Base-by-base conservation (phyloP, 208 protist genomes). In the Trypanosoma theileri region DNA sequence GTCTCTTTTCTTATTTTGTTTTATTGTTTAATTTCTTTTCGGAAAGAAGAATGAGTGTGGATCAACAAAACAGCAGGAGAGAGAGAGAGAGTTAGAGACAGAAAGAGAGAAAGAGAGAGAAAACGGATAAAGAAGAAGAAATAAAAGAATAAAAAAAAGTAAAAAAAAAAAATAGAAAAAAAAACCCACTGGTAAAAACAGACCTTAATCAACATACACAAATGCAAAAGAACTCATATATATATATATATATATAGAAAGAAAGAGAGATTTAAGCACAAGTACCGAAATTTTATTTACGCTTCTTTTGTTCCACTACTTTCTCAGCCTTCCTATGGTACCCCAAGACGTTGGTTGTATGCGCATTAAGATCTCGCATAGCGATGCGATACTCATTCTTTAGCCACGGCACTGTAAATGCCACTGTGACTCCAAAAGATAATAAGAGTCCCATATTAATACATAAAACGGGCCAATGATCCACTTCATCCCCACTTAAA, bases 391-490 rank as follows among this genome's bases (percentile, higher is more conserved):
- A 77, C 50, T 88, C 80, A 53, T 78, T 65, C 40, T 58, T 51
- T 10, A 86, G 35, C 16, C 73, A 73, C 40, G 80, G 80, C 4
- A 62, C 59, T 7, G 48, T 60, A 17, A 89, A 73, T 35, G 71
- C 59, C 56, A 75, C 76, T 45, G 70, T 21, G 19, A 71, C 56
- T 16, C 75, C 66, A 10, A 86, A n/a, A 59, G 65, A 76, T n/a
- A 77, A 13, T 1, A 84, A 41, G 42, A 89, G 81, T 19, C 66
- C 69, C 28, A 53, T 61, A 54, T 86, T 80, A 14, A 81, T 84
- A 9, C 70, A 35, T 73, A 76, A 84, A 59, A 82, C 50, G 57
- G 75, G 59, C 52, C 40, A 61, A 28, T 75, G 77, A 50, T 81
- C 72, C 8, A 81, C 74, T 61, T 85, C 84, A 40, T 75, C 69